Evolutionary conservation across 805 yeast genomes (phyloP).

Genomic region (Crinitomyces ghanaensis): DNA sequence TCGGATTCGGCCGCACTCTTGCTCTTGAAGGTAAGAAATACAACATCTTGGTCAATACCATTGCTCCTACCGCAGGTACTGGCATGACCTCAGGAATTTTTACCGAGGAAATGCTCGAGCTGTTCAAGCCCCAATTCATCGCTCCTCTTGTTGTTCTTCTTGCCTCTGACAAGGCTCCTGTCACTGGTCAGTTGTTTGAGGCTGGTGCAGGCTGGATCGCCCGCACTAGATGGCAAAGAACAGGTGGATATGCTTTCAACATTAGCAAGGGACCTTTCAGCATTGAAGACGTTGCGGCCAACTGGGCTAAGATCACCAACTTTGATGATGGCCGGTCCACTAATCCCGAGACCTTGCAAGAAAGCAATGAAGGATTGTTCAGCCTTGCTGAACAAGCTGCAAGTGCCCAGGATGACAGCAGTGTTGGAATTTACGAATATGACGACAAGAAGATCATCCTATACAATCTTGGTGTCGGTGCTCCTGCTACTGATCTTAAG

Average conservation of each 20-base stretch:
- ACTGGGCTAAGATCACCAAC: slow-evolving; percentile 56
- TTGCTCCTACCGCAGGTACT: slow-evolving; percentile 98
- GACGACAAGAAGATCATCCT: slow-evolving; percentile 62
- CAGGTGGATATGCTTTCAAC: slow-evolving; percentile 60
- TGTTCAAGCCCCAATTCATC: slow-evolving; percentile 76
- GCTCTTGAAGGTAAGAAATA: slow-evolving; percentile 83
- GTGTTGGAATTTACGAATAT: slow-evolving; percentile 42
- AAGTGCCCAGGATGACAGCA: slow-evolving; percentile 34
- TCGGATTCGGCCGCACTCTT: slow-evolving; percentile 74
- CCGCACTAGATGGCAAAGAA: slow-evolving; percentile 88
- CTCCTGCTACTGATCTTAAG: slow-evolving; percentile 61
- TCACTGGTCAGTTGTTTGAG: slow-evolving; percentile 76
- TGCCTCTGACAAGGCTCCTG: slow-evolving; percentile 61
- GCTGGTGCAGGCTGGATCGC: slow-evolving; percentile 97
- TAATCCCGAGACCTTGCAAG: slow-evolving; percentile 52
- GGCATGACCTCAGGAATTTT: slow-evolving; percentile 91
- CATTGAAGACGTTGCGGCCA: slow-evolving; percentile 60
- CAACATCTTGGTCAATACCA: slow-evolving; percentile 64
- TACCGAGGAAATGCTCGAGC: slow-evolving; percentile 65
- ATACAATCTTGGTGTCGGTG: slow-evolving; percentile 86
- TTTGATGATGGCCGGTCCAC: slow-evolving; percentile 46
- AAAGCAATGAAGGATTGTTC: slow-evolving; percentile 70
- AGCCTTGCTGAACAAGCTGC: slow-evolving; percentile 34
- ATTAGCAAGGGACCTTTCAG: slow-evolving; percentile 35
- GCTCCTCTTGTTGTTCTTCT: slow-evolving; percentile 80